phyloP scores from a whole-genome alignment of 2,329 filamentous ascomycete species.

The Cladophialophora psammophila region DNA sequence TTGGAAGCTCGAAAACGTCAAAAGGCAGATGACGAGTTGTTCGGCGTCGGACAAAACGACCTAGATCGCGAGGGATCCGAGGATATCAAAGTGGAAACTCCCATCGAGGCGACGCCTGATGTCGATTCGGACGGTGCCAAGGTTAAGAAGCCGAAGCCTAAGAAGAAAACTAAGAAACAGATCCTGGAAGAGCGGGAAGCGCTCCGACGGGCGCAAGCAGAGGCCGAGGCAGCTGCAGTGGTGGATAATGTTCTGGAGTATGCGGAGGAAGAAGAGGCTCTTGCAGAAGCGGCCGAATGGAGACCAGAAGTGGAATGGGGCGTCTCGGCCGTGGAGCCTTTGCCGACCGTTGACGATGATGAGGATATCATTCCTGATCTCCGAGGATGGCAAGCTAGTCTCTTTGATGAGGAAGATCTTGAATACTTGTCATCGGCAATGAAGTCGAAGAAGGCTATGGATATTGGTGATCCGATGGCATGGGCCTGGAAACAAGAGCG shows the following conservation, averaged over 20 bases:
- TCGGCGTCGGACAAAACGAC: slow-evolving; percentile 66
- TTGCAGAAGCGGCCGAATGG: slow-evolving; percentile 44
- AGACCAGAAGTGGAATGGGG: slow-evolving; percentile 65
- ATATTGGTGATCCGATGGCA: slow-evolving; percentile 64
- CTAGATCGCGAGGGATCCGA: slow-evolving; percentile 62
- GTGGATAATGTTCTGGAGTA: slow-evolving; percentile 46
- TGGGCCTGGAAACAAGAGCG: slow-evolving; percentile 78
- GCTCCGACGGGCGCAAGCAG: slow-evolving; percentile 61
- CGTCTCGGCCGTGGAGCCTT: slow-evolving; percentile 65
- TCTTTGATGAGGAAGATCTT: slow-evolving; percentile 75
- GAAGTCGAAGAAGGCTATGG: slow-evolving; percentile 53
- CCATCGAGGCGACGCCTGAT: slow-evolving; percentile 45
- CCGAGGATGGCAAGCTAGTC: slow-evolving; percentile 71
- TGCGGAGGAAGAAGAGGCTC: slow-evolving; percentile 43
- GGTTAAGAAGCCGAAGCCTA: slow-evolving; percentile 63
- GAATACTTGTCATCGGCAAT: slow-evolving; percentile 60
- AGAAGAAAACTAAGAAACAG: slow-evolving; percentile 77
- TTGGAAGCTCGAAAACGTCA: slow-evolving; percentile 77
- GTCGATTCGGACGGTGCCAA: slow-evolving; percentile 43
- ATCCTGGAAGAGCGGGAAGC: slow-evolving; percentile 72
- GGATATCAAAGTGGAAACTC: slow-evolving; percentile 48
- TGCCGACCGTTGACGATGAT: slow-evolving; percentile 72
- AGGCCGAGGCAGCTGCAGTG: slow-evolving; percentile 53
- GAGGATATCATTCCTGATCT: slow-evolving; percentile 69
- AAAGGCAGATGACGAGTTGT: slow-evolving; percentile 84